These are phyloP conservation scores for Aspergillus hancockii DNA, from an alignment of 495 filamentous ascomycete species.

Conservation along the genomic window DNA sequence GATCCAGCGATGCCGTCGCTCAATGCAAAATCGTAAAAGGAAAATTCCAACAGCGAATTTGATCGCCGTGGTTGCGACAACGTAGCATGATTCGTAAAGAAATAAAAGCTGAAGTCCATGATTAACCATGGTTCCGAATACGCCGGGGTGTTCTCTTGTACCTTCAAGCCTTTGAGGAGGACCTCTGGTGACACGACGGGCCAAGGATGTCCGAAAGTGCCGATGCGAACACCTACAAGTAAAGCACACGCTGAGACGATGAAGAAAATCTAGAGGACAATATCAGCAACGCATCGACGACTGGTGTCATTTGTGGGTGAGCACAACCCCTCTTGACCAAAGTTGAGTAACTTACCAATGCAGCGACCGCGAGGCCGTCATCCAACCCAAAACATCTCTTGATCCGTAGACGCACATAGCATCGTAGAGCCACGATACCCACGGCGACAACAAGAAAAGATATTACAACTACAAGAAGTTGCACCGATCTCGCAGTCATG, in stretches of 20 bases:
- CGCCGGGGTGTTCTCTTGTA: neutral
- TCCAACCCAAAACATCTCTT: constrained; percentile 5
- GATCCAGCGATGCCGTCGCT: constrained; percentile 5
- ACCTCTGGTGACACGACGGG: neutral
- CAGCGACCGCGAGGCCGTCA: constrained; percentile 1
- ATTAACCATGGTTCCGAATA: neutral
- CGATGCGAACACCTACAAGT: neutral
- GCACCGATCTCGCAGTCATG: neutral
- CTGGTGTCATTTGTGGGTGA: neutral
- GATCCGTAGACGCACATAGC: constrained; percentile 6
- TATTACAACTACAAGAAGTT: neutral
- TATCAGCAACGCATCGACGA: neutral
- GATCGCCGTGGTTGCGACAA: neutral
- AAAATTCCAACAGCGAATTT: constrained; percentile 6
- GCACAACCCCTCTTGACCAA: neutral
- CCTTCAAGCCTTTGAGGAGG: constrained; percentile 8
- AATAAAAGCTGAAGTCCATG: constrained; percentile 1
- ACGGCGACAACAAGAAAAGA: constrained; percentile 1
- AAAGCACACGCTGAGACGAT: neutral
- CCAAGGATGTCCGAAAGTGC: constrained; percentile 5
- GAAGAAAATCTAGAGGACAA: neutral
- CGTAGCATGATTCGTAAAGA: neutral
- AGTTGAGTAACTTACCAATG: neutral
- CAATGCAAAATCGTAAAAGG: constrained; percentile 1
- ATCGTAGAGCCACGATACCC: neutral